phyloP scores from a whole-genome alignment of 345 rosid genomes.

The Rhodamnia rubescens region DNA sequence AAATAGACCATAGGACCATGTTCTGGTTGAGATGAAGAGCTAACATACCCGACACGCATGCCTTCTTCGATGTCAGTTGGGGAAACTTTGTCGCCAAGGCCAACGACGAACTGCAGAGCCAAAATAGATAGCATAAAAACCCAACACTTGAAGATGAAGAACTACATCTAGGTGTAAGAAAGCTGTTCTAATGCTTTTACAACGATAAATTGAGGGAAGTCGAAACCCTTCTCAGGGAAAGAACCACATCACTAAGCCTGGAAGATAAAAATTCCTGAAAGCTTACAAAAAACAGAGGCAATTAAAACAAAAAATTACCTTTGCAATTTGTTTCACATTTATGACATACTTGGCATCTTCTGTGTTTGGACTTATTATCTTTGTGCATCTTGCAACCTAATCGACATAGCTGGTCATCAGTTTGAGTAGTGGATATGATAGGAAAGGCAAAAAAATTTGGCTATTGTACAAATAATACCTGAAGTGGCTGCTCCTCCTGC shows the following conservation, averaged over 20 bases:
- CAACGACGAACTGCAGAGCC: constrained; percentile 71
- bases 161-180: neutral
- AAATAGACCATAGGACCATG: neutral
- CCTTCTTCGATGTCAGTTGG: constrained; percentile 98
- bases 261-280: neutral
- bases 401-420: neutral
- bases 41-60: constrained; percentile 89
- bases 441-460: neutral
- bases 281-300: neutral
- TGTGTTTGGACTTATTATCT: constrained; percentile 88
- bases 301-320: constrained; percentile 20
- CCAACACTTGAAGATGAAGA: neutral
- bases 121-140: neutral
- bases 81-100: constrained; percentile 95
- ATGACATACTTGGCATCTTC: constrained; percentile 96
- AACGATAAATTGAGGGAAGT: neutral
- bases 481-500: constrained; percentile 99
- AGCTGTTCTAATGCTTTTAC: neutral
- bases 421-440: neutral
- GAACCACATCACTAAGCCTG: neutral
- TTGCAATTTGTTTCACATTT: constrained; percentile 93
- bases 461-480: constrained; percentile 9
- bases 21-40: neutral
- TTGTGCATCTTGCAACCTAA: constrained; percentile 95
- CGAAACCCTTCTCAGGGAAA: neutral